Base-by-base conservation (phyloP, 192 early-diverging fungal genomes). In the Diversispora epigaea region DNA sequence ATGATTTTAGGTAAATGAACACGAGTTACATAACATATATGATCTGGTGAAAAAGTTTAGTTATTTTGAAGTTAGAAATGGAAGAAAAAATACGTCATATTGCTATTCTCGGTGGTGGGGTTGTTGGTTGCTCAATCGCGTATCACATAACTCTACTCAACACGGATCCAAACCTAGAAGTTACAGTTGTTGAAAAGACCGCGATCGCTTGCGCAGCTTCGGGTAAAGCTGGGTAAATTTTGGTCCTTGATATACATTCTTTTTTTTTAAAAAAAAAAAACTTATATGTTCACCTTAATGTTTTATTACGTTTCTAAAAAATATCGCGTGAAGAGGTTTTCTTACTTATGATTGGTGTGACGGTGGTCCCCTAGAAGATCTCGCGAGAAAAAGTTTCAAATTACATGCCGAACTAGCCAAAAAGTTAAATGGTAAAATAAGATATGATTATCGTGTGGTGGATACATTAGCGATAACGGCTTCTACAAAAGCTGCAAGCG, bases 321-420 rank as follows among this genome's bases (percentile, higher is more conserved):
- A 63, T 41, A 32, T 41, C 15, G 17, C 15, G 15, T 63, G 46
- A 43, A 74, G 84, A 65, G 84, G 84, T 19, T 85, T 85, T 66
- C 71, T 85, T 17, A 75, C 83, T 49, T 71, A 71, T 54, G 77
- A 84, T 67, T 84, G 83, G 83, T 78, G 71, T 57, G 82, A 79
- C 62, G 69, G 70, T n/a, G 72, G 64, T 43, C 76, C 73, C 3
- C 58, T 71, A 12, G 77, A 75, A 40, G 75, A 77, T 49, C 46
- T 84, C 4, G 72, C 84, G 0, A 61, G 71, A n/a, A 77, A 78
- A 65, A 85, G 84, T 7, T 85, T 80, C 45, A 52, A 76, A 17
- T 63, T 85, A 17, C 84, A 85, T 52, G 52, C 44, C 14, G 77
- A 85, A 21, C 80, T 85, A n/a, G 79, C 84, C 2, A 39, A 71